Base-by-base conservation (phyloP, 148 eudicot genomes). In the Amaranthus palmeri region DNA sequence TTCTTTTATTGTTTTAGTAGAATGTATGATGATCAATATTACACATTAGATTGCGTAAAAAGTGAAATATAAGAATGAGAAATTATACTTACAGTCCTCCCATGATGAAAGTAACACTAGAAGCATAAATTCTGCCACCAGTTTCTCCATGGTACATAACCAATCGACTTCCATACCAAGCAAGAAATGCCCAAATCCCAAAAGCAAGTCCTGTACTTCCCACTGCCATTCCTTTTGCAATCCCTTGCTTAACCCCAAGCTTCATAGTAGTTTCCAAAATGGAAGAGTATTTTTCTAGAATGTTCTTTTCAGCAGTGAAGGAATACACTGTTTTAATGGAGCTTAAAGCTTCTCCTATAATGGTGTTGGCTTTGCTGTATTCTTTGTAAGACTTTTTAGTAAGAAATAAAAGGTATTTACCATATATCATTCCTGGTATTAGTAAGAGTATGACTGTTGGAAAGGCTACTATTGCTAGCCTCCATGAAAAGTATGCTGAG, bases 91-190 rank as follows among this genome's bases (percentile, higher is more conserved):
- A 93, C 98, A 87, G 73, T 80, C 98, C 98, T 72, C 93, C 93
- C 92, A 93, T 65, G 13, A 93, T 80, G 66, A 93, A 93, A 1
- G 97, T 80, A 74, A 93, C 50, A 0, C 88, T 90, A 46, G 91
- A 91, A n/a, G 97, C 91, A 78, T 93, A 93, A 74, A 93, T 83
- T 55, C 72, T 82, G 2, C 98, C 98, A 56, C 98, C 98, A 70
- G 85, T 87, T 72, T 93, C 96, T 17, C 93, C 97, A 57, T 81
- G 89, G 68, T 86, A 76, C 96, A 93, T 93, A 44, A 93, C 86
- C 83, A 93, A 81, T 13, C 46, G 86, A 67, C 98, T 90, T 7
- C 97, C 98, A 78, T 93, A 93, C 98, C 98, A 93, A 58, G 98
- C 97, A 55, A 93, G 85, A 56, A 93, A 84, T 25, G 90, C 98